Evolutionary conservation across 768 basidiomycete species (phyloP).

Genomic region (Albatrellus ellisii): DNA sequence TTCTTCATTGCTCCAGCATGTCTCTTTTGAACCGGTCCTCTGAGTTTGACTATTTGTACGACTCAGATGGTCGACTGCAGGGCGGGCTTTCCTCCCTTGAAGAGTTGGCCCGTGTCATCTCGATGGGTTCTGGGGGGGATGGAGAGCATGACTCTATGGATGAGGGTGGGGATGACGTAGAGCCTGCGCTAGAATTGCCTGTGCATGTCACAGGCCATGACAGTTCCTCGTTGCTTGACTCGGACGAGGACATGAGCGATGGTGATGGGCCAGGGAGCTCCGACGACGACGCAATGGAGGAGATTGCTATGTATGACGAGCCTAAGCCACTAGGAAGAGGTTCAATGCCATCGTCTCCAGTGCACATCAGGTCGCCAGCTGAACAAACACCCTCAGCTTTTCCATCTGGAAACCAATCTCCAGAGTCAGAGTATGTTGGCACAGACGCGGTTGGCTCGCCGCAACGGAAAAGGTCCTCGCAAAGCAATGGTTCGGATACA

Average conservation of each 20-base stretch:
- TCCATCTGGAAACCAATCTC: not conserved
- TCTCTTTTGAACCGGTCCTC: conserved; percentile 75
- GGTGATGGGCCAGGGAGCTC: conserved; percentile 59
- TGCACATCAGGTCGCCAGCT: conserved; percentile 10
- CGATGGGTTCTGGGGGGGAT: conserved; percentile 42
- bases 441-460: conserved; percentile 5
- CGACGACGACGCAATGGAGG: conserved; percentile 74
- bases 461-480: conserved; percentile 7
- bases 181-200: conserved; percentile 56
- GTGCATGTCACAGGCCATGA: conserved; percentile 39
- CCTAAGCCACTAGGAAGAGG: conserved; percentile 16
- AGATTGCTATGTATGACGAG: conserved; percentile 67
- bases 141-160: conserved; percentile 44
- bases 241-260: conserved; percentile 68
- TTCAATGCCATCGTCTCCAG: conserved; percentile 2
- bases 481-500: conserved; percentile 11
- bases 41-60: conserved; percentile 61
- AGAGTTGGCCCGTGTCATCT: conserved; percentile 75
- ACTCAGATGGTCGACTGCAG: conserved; percentile 68
- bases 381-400: conserved; percentile 1
- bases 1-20: conserved; percentile 98
- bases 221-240: conserved; percentile 40
- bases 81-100: conserved; percentile 83
- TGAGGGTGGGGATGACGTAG: conserved; percentile 43
- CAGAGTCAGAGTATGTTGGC: not conserved